Conservation (phyloP, 306 rosid genomes). For the Castanopsis chinensis region DNA sequence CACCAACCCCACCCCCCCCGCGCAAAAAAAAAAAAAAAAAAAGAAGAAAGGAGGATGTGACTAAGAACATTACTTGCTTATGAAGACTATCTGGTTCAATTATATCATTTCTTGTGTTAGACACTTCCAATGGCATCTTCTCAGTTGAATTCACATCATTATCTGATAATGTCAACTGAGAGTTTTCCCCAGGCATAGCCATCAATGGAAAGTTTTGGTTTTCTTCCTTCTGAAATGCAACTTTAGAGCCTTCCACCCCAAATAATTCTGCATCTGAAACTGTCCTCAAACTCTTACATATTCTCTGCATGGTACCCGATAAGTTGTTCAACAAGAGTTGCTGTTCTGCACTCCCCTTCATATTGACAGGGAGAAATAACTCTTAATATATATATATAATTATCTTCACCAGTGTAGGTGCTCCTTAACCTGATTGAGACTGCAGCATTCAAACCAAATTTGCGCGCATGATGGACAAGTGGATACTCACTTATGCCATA, state of each 20-base stretch:
- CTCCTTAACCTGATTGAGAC: constrained; percentile 86
- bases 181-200: constrained; percentile 33
- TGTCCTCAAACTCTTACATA: constrained; percentile 77
- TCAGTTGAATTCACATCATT: constrained; percentile 32
- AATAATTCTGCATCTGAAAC: constrained; percentile 57
- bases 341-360: constrained; percentile 71
- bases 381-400: constrained; percentile 81
- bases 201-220: constrained; percentile 12
- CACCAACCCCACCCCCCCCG: no score
- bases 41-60: constrained; percentile 1
- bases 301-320: constrained; percentile 83
- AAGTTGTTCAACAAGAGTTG: constrained; percentile 79
- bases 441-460: constrained; percentile 70
- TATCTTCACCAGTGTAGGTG: constrained; percentile 62
- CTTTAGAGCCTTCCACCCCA: constrained; percentile 29
- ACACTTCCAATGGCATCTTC: constrained; percentile 30
- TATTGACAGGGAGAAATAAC: constrained; percentile 74
- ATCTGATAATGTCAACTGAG: constrained; percentile 35
- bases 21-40: neutral
- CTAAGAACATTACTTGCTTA: constrained; percentile 40
- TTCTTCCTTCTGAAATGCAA: constrained; percentile 31
- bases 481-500: constrained; percentile 70
- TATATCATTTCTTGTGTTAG: constrained; percentile 34
- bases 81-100: constrained; percentile 32
- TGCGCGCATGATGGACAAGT: constrained; percentile 85